Conservation (phyloP, 495 filamentous ascomycete species). For the Lophiotrema nucula region DNA sequence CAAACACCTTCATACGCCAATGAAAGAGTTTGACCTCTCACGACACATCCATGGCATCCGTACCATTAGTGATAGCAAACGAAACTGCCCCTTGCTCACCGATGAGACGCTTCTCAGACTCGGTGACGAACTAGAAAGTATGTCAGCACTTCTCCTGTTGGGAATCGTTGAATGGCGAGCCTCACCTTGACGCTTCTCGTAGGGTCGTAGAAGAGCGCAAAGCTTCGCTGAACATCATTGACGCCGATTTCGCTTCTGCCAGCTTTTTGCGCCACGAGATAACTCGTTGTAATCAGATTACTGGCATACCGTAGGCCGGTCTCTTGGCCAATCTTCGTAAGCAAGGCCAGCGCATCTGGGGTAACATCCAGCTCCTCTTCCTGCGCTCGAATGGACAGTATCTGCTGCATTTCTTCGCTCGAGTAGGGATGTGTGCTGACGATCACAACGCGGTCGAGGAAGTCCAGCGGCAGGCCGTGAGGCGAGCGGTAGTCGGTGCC, state of each 20-base stretch:
- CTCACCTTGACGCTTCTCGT: slow-evolving; percentile 69
- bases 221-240: slow-evolving; percentile 89
- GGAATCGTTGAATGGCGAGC: neutral
- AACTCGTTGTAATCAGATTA: slow-evolving; percentile 91
- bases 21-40: slow-evolving; percentile 37
- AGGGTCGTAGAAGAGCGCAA: slow-evolving; percentile 89
- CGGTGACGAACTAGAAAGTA: slow-evolving; percentile 63
- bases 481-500: slow-evolving; percentile 90
- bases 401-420: slow-evolving; percentile 82
- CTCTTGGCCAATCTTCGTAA: slow-evolving; percentile 94
- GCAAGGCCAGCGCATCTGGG: slow-evolving; percentile 80
- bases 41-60: slow-evolving; percentile 80
- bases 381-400: slow-evolving; percentile 83
- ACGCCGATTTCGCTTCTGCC: slow-evolving; percentile 74
- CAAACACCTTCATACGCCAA: slow-evolving; percentile 17
- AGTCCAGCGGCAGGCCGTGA: slow-evolving; percentile 91
- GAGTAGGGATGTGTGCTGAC: slow-evolving; percentile 92
- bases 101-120: slow-evolving; percentile 91
- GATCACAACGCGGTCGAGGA: slow-evolving; percentile 94
- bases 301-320: slow-evolving; percentile 88
- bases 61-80: slow-evolving; percentile 63
- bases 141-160: neutral
- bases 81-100: slow-evolving; percentile 78
- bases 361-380: slow-evolving; percentile 94
- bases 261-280: slow-evolving; percentile 77